Evolutionary conservation across 768 basidiomycete genomes (phyloP), one percentile per base, ranked within the genome.

Genomic region (Lactarius evosmus): DNA sequence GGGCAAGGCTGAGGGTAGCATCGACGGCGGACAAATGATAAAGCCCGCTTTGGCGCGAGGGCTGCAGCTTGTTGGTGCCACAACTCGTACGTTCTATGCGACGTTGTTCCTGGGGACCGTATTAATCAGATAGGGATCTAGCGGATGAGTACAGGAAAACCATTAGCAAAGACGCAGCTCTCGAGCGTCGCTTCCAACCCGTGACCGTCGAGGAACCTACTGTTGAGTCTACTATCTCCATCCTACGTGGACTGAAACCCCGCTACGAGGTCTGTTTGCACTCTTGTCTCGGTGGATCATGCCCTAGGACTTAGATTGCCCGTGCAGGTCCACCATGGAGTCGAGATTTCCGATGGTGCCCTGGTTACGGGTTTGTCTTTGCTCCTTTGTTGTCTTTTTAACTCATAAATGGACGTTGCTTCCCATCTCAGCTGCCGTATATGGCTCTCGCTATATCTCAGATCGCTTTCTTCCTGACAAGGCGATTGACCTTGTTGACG

Each of bases 21-120:
- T 96, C 63, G 93, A 95, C 69, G 94, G 91, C 1, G 93, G 93
- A 0, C 88, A 92, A 69, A 94, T 95, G 91, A 94, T 95, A 69
- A 95, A 94, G 70, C 93, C 93, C 33, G 90, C 93, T 0, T 80
- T 95, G 1, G 94, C 93, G 7, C 79, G 93, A 38, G 94, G 94
- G 7, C 76, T 96, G 8, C 89, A 91, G 70, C 84, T 95, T 2
- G 91, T 96, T 6, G 93, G 94, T 22, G 94, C 94, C 0, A 96
- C 93, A 0, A 95, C 94, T 6, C 85, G 90, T 91, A 74, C 63
- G 87, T 79, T 5, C 25, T 2, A 46, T 34, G 40, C 32, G 36
- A 19, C 36, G 56, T 34, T 49, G 7, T 62, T 54, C 36, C 8
- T 30, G 11, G 2, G 7, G 11, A 12, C n/a, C 14, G 19, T 17